These are phyloP conservation scores for Psidium guajava DNA, from an alignment of 345 rosid genomes.

Conservation along the genomic window DNA sequence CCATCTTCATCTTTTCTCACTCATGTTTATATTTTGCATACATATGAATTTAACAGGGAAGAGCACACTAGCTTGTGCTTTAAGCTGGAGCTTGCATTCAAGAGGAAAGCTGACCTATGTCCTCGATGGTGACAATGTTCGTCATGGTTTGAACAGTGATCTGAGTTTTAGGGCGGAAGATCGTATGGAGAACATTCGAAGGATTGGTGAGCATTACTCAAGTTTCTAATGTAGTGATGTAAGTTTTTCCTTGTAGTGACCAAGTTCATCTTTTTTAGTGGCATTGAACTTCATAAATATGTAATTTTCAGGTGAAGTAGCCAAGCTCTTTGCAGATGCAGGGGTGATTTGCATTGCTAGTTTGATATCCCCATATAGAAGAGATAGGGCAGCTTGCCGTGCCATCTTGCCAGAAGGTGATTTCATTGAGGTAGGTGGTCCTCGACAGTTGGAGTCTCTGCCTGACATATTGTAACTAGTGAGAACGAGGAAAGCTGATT, in stretches of 20 bases:
- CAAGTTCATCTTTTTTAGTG: not conserved
- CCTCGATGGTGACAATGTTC: slow-evolving; percentile 77
- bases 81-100: slow-evolving; percentile 39
- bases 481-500: not conserved
- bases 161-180: slow-evolving; percentile 62
- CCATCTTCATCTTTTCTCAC: not conserved
- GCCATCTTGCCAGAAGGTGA: slow-evolving; percentile 62
- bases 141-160: slow-evolving; percentile 67
- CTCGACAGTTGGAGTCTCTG: not conserved
- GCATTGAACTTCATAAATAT: not conserved
- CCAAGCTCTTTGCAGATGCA: slow-evolving; percentile 77
- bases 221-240: not conserved
- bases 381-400: slow-evolving; percentile 61
- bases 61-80: slow-evolving; percentile 79
- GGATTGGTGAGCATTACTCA: slow-evolving; percentile 36
- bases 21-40: not conserved
- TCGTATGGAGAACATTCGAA: slow-evolving; percentile 64
- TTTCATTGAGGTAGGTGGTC: slow-evolving; percentile 49
- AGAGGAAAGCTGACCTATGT: slow-evolving; percentile 66
- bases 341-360: slow-evolving; percentile 79
- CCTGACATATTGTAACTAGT: not conserved
- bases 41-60: slow-evolving; percentile 30
- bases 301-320: slow-evolving; percentile 56
- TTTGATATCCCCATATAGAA: slow-evolving; percentile 80
- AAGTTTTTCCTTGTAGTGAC: not conserved